Evolutionary conservation across 257 asterid species (phyloP).

Genomic region (Catharanthus roseus): DNA sequence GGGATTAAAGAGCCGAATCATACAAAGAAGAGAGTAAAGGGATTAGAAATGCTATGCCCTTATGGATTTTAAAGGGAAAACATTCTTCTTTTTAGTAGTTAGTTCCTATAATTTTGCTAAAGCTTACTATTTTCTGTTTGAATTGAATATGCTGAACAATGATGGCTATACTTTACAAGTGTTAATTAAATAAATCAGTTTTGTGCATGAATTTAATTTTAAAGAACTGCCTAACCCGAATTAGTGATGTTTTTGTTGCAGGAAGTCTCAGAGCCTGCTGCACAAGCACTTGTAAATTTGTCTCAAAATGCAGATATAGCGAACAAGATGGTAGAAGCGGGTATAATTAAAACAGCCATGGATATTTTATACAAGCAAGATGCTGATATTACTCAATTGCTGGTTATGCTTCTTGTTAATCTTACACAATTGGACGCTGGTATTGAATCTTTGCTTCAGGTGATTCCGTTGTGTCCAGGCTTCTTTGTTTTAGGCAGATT

Average conservation of each 20-base stretch:
- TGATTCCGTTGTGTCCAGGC: conserved; percentile 21
- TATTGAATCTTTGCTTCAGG: conserved; percentile 86
- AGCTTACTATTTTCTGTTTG: background rate
- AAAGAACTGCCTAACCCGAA: background rate
- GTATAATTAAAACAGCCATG: conserved; percentile 50
- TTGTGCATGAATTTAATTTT: background rate
- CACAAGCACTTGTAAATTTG: conserved; percentile 84
- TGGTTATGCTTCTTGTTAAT: conserved; percentile 89
- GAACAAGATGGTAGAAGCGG: conserved; percentile 59
- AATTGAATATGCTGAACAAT: background rate
- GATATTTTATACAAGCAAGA: conserved; percentile 58
- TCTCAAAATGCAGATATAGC: conserved; percentile 66
- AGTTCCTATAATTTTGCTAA: background rate
- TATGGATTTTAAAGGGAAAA: background rate
- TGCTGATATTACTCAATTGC: conserved; percentile 50
- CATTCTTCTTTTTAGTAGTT: background rate
- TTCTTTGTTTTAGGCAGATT: background rate
- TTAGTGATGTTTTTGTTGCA: conserved; percentile 23
- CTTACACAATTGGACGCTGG: conserved; percentile 84
- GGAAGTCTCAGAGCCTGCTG: conserved; percentile 95
- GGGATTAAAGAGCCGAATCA: background rate
- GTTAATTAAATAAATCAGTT: background rate
- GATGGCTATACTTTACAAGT: background rate
- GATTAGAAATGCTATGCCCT: background rate
- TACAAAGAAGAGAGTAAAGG: background rate